A percentile compares a stretch with the other conserved stretches of the same genome.
Evolutionary conservation across 1,284 basidiomycete species (phyloP).

Genomic region (Cryptococcus neoformans): DNA sequence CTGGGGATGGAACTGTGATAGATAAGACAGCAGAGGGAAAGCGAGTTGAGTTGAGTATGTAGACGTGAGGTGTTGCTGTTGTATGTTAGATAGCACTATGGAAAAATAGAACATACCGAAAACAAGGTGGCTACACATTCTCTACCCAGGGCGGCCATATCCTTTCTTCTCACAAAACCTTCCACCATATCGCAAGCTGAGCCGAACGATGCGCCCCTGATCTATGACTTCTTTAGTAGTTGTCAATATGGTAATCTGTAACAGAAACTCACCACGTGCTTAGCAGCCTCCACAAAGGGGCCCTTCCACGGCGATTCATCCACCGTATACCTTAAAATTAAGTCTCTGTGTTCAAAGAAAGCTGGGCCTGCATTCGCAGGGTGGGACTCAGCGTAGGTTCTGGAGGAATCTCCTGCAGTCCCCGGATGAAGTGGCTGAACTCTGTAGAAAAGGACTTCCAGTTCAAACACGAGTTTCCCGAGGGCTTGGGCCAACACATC

Average conservation of each 20-base stretch:
- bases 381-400: constrained; percentile 8
- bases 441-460: constrained; percentile 16
- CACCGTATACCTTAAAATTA: not conserved
- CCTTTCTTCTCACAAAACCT: constrained; percentile 9
- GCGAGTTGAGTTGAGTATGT: not conserved
- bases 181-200: constrained; percentile 12
- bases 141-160: constrained; percentile 5
- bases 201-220: not conserved
- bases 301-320: constrained; percentile 7
- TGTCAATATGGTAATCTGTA: not conserved
- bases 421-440: not conserved
- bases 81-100: not conserved
- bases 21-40: constrained; percentile 25
- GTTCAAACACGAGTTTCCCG: constrained; percentile 17
- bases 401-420: constrained; percentile 8
- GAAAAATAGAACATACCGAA: constrained; percentile 10
- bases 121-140: constrained; percentile 13
- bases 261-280: constrained; percentile 10
- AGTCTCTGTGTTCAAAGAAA: not conserved
- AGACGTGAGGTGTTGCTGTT: not conserved
- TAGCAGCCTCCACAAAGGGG: constrained; percentile 7
- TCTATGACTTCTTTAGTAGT: not conserved
- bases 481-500: constrained; percentile 12
- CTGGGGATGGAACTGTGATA: constrained; percentile 53
- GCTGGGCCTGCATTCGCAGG: not conserved